These are phyloP conservation scores for Allium sativum DNA, from an alignment of 106 monocot species.

Conservation along the genomic window DNA sequence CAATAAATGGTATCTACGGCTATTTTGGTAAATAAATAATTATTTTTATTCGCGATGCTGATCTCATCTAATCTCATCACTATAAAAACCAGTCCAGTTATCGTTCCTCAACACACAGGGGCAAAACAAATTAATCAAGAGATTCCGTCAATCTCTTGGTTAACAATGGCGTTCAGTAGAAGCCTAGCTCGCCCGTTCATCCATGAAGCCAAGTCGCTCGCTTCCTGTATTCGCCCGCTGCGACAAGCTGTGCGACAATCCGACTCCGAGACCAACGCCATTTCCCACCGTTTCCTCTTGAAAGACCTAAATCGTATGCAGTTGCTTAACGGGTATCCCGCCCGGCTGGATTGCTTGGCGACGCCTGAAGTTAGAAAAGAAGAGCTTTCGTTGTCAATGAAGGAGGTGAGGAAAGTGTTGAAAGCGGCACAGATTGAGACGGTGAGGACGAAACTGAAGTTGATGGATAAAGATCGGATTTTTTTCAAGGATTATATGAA, in stretches of 20 bases:
- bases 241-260: neutral
- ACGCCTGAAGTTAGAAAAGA: neutral
- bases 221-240: neutral
- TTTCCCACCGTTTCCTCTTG: neutral
- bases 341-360: slow-evolving; percentile 6
- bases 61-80: no score
- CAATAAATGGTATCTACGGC: no score
- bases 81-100: no score
- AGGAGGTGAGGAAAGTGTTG: slow-evolving; percentile 35
- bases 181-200: slow-evolving; percentile 3
- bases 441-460: slow-evolving; percentile 21
- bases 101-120: no score
- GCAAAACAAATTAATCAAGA: no score
- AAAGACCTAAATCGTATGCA: slow-evolving; percentile 7
- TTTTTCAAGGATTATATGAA: slow-evolving; percentile 11
- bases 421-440: slow-evolving; percentile 30
- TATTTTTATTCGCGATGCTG: no score
- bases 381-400: slow-evolving; percentile 20
- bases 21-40: no score
- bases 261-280: neutral
- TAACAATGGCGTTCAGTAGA: slow-evolving; percentile 12
- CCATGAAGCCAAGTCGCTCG: slow-evolving; percentile 2
- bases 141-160: no score
- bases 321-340: slow-evolving; percentile 4
- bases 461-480: slow-evolving; percentile 7